A percentile compares a stretch with the other conserved stretches of the same genome.
These are phyloP conservation scores for Pyrenochaeta sp. DNA, from an alignment of 2,329 filamentous ascomycete genomes.

Conservation along the genomic window DNA sequence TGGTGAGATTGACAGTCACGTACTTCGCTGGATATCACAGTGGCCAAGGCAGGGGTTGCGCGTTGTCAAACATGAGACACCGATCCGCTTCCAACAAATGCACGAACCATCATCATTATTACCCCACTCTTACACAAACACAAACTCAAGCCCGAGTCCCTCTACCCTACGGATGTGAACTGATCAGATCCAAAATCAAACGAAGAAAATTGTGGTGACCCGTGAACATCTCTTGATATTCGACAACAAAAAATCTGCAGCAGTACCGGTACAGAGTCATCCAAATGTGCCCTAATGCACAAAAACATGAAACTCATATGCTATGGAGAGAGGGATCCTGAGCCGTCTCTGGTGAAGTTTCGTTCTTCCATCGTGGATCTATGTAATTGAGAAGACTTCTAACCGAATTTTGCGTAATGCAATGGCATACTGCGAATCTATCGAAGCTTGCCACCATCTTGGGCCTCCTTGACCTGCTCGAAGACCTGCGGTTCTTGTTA, in stretches of 20 bases:
- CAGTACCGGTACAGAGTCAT: slow-evolving; percentile 16
- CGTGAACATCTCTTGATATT: not conserved
- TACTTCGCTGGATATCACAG: too few relatives aligned
- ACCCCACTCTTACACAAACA: not conserved
- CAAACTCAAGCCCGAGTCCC: too few relatives aligned
- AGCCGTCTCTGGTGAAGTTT: slow-evolving; percentile 28
- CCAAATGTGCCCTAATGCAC: slow-evolving; percentile 16
- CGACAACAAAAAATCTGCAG: not conserved
- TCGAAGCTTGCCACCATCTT: slow-evolving; percentile 52
- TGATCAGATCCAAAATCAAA: not conserved
- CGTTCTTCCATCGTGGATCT: slow-evolving; percentile 33
- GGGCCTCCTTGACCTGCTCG: slow-evolving; percentile 82
- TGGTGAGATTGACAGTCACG: too few relatives aligned
- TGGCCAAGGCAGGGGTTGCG: too few relatives aligned
- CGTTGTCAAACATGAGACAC: too few relatives aligned
- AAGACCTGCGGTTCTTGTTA: slow-evolving; percentile 71
- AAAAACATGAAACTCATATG: slow-evolving; percentile 24
- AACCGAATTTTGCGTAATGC: not conserved
- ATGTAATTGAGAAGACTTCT: slow-evolving; percentile 16
- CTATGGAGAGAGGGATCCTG: slow-evolving; percentile 28
- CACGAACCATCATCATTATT: too few relatives aligned
- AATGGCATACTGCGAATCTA: slow-evolving; percentile 24
- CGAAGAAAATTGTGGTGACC: not conserved
- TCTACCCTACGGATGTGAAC: slow-evolving; percentile 1
- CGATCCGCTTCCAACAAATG: too few relatives aligned